Evolutionary conservation across 2,329 filamentous ascomycete genomes (phyloP).

Genomic region (Trichoderma aggressivum): DNA sequence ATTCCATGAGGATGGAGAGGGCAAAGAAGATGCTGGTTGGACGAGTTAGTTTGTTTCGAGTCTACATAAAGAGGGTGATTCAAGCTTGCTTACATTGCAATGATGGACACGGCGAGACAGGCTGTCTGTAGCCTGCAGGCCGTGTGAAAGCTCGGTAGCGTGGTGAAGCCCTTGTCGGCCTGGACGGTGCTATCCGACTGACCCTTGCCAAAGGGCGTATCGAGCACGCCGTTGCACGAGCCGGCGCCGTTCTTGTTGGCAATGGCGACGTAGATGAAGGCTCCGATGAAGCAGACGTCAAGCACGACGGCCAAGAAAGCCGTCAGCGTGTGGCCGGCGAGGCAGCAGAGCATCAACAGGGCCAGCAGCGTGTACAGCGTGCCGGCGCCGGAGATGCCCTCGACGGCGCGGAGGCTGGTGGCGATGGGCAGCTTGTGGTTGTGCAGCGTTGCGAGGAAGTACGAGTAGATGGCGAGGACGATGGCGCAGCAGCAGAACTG

Average conservation of each 20-base stretch:
- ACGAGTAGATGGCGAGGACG: conserved; percentile 75
- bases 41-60: background rate
- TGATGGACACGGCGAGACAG: conserved; percentile 72
- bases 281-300: conserved; percentile 71
- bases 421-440: conserved; percentile 62
- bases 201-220: conserved; percentile 67
- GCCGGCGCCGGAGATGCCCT: conserved; percentile 72
- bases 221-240: conserved; percentile 58
- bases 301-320: conserved; percentile 71
- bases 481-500: conserved; percentile 71
- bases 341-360: conserved; percentile 72
- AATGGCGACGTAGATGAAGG: conserved; percentile 77
- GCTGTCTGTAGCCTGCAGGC: conserved; percentile 76
- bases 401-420: conserved; percentile 67
- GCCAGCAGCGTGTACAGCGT: conserved; percentile 71
- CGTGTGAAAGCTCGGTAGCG: conserved; percentile 44
- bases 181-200: conserved; percentile 49
- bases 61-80: background rate
- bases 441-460: conserved; percentile 73
- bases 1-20: conserved; percentile 65
- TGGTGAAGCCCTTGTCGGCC: conserved; percentile 45
- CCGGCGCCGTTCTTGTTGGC: conserved; percentile 67
- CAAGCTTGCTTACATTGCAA: conserved; percentile 58
- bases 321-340: conserved; percentile 72
- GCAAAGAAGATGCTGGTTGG: conserved; percentile 65